Percentiles rank a stretch among this genome's conserved stretches.
These are phyloP conservation scores for Myxozyma sirexii DNA, from an alignment of 805 yeast species.

Conservation along the genomic window DNA sequence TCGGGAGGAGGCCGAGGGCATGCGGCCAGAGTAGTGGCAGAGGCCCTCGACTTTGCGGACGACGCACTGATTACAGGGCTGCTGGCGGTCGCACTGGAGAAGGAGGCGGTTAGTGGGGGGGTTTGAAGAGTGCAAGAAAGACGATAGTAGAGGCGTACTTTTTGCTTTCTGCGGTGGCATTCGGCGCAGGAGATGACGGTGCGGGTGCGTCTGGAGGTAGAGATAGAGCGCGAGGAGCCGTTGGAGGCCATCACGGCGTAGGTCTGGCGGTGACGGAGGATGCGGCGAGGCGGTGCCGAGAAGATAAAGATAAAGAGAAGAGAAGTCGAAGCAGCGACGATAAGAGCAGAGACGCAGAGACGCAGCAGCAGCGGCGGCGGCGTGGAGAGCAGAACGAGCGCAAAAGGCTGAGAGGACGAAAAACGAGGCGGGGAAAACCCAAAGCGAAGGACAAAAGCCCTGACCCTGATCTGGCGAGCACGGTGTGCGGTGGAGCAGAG, in stretches of 20 bases:
- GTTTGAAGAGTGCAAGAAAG: background rate
- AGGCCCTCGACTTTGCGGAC: slow-evolving; percentile 24
- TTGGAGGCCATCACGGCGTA: slow-evolving; percentile 9
- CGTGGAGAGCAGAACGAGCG: background rate
- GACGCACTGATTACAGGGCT: slow-evolving; percentile 31
- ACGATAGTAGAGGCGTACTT: slow-evolving; percentile 4
- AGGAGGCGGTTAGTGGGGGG: background rate
- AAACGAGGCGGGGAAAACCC: background rate
- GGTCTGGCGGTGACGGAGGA: no score
- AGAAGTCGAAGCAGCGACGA: background rate
- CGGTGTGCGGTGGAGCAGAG: no score
- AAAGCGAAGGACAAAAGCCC: background rate
- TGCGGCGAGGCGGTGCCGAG: background rate
- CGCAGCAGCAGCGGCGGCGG: no score
- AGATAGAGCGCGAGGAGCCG: slow-evolving; percentile 11
- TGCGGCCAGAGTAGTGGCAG: slow-evolving; percentile 21
- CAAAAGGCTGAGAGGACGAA: background rate
- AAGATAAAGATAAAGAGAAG: background rate
- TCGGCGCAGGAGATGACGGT: slow-evolving; percentile 31
- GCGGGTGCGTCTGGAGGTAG: slow-evolving; percentile 22
- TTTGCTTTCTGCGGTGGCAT: slow-evolving; percentile 34
- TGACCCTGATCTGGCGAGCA: background rate
- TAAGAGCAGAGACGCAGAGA: no score
- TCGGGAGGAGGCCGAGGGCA: slow-evolving; percentile 10
- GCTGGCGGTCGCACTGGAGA: slow-evolving; percentile 30